Base-by-base conservation (phyloP, 371 early-diverging fungal species). In the Mucor plumbeus region DNA sequence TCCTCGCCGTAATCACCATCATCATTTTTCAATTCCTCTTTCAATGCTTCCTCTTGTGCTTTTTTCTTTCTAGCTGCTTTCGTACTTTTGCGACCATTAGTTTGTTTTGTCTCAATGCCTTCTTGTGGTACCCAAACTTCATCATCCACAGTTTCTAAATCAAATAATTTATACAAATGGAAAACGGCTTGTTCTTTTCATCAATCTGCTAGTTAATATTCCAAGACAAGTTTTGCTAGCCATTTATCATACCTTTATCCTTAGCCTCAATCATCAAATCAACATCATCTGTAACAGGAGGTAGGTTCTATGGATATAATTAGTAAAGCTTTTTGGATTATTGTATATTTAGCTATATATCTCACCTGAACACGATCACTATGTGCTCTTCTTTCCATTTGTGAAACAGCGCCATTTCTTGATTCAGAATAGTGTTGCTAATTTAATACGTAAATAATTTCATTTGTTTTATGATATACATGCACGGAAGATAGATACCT, bases 191-290 rank as follows among this genome's bases (percentile, higher is more conserved):
- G 83, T 48, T 82, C 83, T 38, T 38, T 38, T 38, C 4, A 38
- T 1, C 26, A 26, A 26, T 3, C 26, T 26, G 26, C 26, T 38
- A 11, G 11, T 19, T 7, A 14, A 13, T 44, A 19, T 17, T 21
- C 35, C 6, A 38, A 44, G 14, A 9, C 26, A 19, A 9, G 33
- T 7, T 2, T 26, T 15, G 9, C 17, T 59, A 21, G 7, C 7
- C 26, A n/a, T 19, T 60, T 8, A 41, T 5, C n/a, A 50, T 65
- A 80, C 80, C 83, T 68, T 85, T 85, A 21, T 82, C 84, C 40
- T 85, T 85, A 19, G 85, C 85, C 63, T 85, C 85, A 41, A 85
- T 84, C 85, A 85, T 85, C 15, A 85, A 59, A 64, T 85, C 85
- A 11, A 82, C 83, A 67, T 85, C 84, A 31, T 74, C 74, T 9